phyloP scores from a whole-genome alignment of 2,329 filamentous ascomycete genomes.

The Aspergillus proliferans region DNA sequence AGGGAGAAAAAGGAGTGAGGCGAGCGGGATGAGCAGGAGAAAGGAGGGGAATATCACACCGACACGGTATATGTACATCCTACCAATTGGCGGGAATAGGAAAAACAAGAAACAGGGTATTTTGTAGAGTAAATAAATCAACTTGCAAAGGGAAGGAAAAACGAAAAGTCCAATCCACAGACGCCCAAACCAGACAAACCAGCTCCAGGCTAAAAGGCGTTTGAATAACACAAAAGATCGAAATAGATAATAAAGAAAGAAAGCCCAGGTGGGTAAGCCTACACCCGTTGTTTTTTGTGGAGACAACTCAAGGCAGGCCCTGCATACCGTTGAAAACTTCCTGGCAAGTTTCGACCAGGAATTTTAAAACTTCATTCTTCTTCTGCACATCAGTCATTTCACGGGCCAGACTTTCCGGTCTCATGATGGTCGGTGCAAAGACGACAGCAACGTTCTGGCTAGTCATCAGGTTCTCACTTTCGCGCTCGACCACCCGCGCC shows the following conservation, averaged over 20 bases:
- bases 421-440: constrained; percentile 96
- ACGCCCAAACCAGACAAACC: constrained; percentile 2
- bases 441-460: constrained; percentile 94
- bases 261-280: background rate
- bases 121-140: background rate
- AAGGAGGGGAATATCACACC: constrained; percentile 4
- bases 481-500: constrained; percentile 72
- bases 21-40: background rate
- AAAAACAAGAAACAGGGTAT: constrained; percentile 1
- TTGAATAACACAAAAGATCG: background rate
- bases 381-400: constrained; percentile 95
- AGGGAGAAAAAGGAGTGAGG: background rate
- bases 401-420: constrained; percentile 77
- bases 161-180: background rate
- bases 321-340: constrained; percentile 60
- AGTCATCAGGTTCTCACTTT: constrained; percentile 90
- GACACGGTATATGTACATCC: constrained; percentile 20
- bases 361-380: constrained; percentile 88
- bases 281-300: background rate
- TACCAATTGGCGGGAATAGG: background rate
- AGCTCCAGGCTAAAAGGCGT: background rate
- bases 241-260: constrained; percentile 1
- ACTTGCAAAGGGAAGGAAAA: background rate
- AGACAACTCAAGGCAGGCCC: constrained; percentile 9
- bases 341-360: constrained; percentile 83